These are phyloP conservation scores for Escallonia rubra DNA, from an alignment of 129 eudicot genomes.

Conservation along the genomic window DNA sequence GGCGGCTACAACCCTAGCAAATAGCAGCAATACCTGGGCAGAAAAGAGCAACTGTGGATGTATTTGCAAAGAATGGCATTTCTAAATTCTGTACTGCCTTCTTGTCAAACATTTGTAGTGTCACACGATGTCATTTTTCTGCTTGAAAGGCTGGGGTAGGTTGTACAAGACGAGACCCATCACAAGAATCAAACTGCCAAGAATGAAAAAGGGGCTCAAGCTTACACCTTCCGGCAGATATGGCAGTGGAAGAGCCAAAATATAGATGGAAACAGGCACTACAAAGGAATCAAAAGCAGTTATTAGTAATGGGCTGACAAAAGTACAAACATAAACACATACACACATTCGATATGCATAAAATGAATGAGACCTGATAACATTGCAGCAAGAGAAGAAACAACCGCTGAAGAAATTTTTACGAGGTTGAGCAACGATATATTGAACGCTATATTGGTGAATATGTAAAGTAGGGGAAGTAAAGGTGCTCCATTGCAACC, in stretches of 20 bases:
- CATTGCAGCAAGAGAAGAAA: conserved; percentile 71
- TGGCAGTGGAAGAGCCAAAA: conserved; percentile 81
- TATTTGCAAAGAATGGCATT: too few relatives aligned
- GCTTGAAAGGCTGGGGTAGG: conserved; percentile 39
- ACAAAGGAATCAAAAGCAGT: conserved; percentile 17
- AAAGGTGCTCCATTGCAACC: conserved; percentile 93
- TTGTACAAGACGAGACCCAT: conserved; percentile 73
- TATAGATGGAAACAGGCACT: conserved; percentile 78
- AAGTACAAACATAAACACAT: background rate
- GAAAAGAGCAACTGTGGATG: too few relatives aligned
- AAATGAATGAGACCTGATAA: conserved; percentile 56
- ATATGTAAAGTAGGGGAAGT: conserved; percentile 67
- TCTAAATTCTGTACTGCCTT: too few relatives aligned
- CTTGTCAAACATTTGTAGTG: background rate
- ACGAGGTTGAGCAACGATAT: conserved; percentile 69
- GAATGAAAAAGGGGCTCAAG: conserved; percentile 62
- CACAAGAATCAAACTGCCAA: conserved; percentile 68
- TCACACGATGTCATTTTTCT: conserved; percentile 21
- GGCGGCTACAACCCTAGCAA: too few relatives aligned
- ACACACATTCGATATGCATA: background rate
- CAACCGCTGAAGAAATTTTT: conserved; percentile 74
- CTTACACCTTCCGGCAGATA: conserved; percentile 65
- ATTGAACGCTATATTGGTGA: conserved; percentile 77
- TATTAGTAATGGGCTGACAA: background rate
- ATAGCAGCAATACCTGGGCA: too few relatives aligned